Percentiles rank a stretch among this genome's conserved stretches.
Conservation (phyloP, 1,139 yeast genomes). For the Martiniozyma asiatica region DNA sequence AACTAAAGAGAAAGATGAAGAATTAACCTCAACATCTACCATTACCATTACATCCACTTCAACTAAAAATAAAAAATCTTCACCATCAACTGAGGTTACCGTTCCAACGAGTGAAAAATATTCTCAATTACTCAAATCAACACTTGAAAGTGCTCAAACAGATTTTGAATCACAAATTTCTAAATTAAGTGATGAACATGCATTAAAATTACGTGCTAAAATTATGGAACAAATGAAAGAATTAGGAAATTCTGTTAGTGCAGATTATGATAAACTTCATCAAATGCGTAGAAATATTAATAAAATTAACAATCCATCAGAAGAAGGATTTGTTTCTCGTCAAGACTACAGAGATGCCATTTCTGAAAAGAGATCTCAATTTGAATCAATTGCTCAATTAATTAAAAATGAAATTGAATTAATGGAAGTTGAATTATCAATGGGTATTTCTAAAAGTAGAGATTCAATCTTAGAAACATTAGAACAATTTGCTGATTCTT, state of each 20-base stretch:
- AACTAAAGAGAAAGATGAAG: constrained; percentile 12
- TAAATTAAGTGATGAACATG: constrained; percentile 25
- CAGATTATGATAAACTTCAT: constrained; percentile 35
- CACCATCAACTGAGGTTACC: constrained; percentile 4
- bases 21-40: constrained; percentile 4
- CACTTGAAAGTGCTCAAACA: constrained; percentile 31
- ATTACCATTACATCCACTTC: constrained; percentile 1
- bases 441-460: constrained; percentile 33
- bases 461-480: constrained; percentile 49
- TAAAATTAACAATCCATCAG: constrained; percentile 30
- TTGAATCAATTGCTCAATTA: constrained; percentile 28
- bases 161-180: constrained; percentile 32
- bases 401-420: constrained; percentile 26
- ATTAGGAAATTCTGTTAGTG: constrained; percentile 31
- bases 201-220: constrained; percentile 26
- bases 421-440: constrained; percentile 28
- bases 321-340: constrained; percentile 32
- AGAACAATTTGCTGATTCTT: constrained; percentile 61
- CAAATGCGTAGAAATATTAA: constrained; percentile 36
- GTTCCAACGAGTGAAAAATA: constrained; percentile 24
- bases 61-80: constrained; percentile 1
- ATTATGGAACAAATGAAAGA: constrained; percentile 31
- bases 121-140: constrained; percentile 29
- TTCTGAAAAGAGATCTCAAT: constrained; percentile 22
- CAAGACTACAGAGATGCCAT: constrained; percentile 44